Base-by-base conservation (phyloP, 192 early-diverging fungal species). In the Coemansia sp. region DNA sequence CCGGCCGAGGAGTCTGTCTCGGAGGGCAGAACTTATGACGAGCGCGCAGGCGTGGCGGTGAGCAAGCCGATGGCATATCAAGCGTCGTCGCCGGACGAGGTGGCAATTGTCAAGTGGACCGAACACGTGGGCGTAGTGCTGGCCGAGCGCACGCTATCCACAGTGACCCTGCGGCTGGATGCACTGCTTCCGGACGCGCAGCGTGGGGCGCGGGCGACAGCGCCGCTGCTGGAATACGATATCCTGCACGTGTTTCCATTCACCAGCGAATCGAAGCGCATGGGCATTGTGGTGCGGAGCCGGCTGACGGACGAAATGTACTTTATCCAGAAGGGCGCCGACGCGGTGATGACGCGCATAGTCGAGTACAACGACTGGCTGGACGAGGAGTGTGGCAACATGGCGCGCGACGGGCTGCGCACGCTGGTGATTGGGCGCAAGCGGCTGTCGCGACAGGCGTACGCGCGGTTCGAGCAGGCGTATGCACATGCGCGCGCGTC, bases 221-320 rank as follows among this genome's bases (percentile, higher is more conserved):
- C 69, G n/a, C 69, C 64, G 2, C 38, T 48, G 29, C 65, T 91
- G 32, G 80, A 86, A 22, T 98, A 85, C 72, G 82, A 88, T 23
- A 86, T 98, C 2, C 77, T 98, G 11, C 88, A 95, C n/a, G 83
- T 93, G 8, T 98, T 98, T 58, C 95, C 95, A n/a, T 98, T 98
- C 67, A 98, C 94, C n/a, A 92, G 89, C 75, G 94, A 98, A 71
- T 88, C 88, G 9, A 98, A 98, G 74, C 87, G 95, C 42, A 98
- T 98, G 95, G 95, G 95, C 48, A 93, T 98, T 35, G 82, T 98
- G 31, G 83, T 96, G 25, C 73, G 82, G 12, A 89, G 94, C 44
- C 58, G 72, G 42, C 51, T 66, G 3, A 84, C 85, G 0, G 83
- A 85, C 10, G 92, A 96, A 49, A 91, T 96, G 44, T 80, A 72